A percentile compares a stretch with the other conserved stretches of the same genome.
phyloP scores from a whole-genome alignment of 2,329 filamentous ascomycete genomes.

The Penicillium carneum region DNA sequence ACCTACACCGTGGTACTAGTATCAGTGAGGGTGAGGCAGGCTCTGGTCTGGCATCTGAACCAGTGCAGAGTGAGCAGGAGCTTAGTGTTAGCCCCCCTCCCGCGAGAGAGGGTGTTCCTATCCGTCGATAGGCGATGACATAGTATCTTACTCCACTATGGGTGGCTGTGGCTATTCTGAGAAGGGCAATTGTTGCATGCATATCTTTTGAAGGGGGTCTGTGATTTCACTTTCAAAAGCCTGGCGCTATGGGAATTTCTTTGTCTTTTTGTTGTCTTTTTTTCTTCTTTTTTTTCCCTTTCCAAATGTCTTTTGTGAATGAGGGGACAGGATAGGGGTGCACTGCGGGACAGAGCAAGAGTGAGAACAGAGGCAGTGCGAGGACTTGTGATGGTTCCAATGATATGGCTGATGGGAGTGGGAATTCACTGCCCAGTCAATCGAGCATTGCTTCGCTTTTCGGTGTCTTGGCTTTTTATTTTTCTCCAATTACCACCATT shows the following conservation, averaged over 20 bases:
- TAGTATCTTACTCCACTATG: slow-evolving; percentile 7
- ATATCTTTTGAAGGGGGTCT: slow-evolving; percentile 23
- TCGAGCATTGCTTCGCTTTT: neutral
- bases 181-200: slow-evolving; percentile 23
- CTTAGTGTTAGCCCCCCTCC: slow-evolving; percentile 56
- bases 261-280: neutral
- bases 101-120: slow-evolving; percentile 65
- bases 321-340: slow-evolving; percentile 13
- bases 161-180: slow-evolving; percentile 18
- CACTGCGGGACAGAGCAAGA: slow-evolving; percentile 35
- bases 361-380: slow-evolving; percentile 14
- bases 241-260: slow-evolving; percentile 45
- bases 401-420: neutral
- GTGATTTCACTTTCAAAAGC: slow-evolving; percentile 42
- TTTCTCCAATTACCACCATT: slow-evolving; percentile 23
- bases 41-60: slow-evolving; percentile 52
- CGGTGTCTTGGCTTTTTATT: slow-evolving; percentile 13
- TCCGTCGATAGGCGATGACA: slow-evolving; percentile 61
- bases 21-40: slow-evolving; percentile 56
- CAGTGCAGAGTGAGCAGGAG: slow-evolving; percentile 52
- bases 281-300: neutral
- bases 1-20: slow-evolving; percentile 82
- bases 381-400: neutral
- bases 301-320: slow-evolving; percentile 2
- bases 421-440: neutral